phyloP scores from a whole-genome alignment of 192 early-diverging fungal species.

The Backusella parvicylindrica region DNA sequence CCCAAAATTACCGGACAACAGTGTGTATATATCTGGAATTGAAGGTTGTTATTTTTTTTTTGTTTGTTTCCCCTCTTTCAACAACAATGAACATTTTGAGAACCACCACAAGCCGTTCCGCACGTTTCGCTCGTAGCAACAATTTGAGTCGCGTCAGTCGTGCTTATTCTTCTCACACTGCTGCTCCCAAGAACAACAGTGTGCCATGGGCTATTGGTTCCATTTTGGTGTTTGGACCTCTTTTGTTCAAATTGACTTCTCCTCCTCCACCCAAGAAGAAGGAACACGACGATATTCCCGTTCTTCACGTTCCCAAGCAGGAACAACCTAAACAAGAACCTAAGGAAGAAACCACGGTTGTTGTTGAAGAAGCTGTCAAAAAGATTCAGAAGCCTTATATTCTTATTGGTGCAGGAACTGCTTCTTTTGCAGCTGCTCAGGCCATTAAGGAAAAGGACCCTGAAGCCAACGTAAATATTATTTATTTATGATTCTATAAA shows the following conservation, averaged over 20 bases:
- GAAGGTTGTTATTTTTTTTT: not conserved
- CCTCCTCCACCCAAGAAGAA: conserved; percentile 41
- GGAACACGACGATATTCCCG: conserved; percentile 18
- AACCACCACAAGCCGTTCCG: not conserved
- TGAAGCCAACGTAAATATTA: conserved; percentile 42
- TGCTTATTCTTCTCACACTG: conserved; percentile 7
- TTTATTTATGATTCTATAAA: not conserved
- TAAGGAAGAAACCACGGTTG: not conserved
- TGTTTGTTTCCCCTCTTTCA: not conserved
- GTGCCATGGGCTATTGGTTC: conserved; percentile 43
- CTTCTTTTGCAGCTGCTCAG: conserved; percentile 54
- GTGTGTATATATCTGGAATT: too few species aligned
- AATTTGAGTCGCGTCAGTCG: not conserved
- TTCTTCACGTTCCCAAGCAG: not conserved
- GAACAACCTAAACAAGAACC: not conserved
- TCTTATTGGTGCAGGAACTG: conserved; percentile 57
- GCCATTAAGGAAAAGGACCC: conserved; percentile 60
- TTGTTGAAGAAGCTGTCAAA: conserved; percentile 11
- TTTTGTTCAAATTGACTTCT: conserved; percentile 43
- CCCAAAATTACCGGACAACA: not conserved
- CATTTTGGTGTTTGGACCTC: conserved; percentile 44
- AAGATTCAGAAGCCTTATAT: conserved; percentile 39
- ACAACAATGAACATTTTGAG: not conserved
- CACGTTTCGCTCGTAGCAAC: not conserved
- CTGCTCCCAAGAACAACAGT: not conserved